Evolutionary conservation across 108 stramenopile species (phyloP), one percentile per base, ranked within the genome.

Genomic region (Nannochloropsis oceanica): DNA sequence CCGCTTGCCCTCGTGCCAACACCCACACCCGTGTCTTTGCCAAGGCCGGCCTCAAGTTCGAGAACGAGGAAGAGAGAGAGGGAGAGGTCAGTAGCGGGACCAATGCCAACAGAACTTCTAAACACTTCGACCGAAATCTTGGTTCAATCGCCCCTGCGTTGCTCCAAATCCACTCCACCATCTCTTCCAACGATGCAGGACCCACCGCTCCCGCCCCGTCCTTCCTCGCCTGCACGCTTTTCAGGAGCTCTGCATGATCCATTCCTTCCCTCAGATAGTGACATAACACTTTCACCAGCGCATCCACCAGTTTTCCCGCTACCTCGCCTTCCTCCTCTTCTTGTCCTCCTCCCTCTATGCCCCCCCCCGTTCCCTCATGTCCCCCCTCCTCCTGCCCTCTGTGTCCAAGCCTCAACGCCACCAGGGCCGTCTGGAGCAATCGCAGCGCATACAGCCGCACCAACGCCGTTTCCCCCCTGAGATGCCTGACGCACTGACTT

Each of bases 61-160:
- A 73, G 59, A 10, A 73, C 59, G 59, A 73, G 22, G n/a, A 73
- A 18, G 59, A 9, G n/a, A 73, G 59, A 9, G 59, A 73, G 10
- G 9, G n/a, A 3, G 59, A 7, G 22, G 59, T 18, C 59, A 73
- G 10, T 18, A 88, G 87, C 13, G 87, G 84, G 80, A 46, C 80
- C 80, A 88, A 80, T 7, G 87, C 81, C 20, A 46, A 27, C 59
- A 88, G 81, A 81, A 43, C 80, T 43, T 44, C 25, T 50, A 84
- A 80, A 84, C 87, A 88, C 34, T 84, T 84, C 27, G 81, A 44
- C n/a, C 87, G 87, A 46, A 88, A 88, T 8, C 84, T 26, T 0
- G 87, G 84, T 84, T 88, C 87, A 22, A 34, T 25, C 43, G 86
- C 79, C 13, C 83, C 86, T 1, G 83, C 83, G 50, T 87, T 43